phyloP scores from a whole-genome alignment of 345 rosid genomes.

The Eucalyptus marginata region DNA sequence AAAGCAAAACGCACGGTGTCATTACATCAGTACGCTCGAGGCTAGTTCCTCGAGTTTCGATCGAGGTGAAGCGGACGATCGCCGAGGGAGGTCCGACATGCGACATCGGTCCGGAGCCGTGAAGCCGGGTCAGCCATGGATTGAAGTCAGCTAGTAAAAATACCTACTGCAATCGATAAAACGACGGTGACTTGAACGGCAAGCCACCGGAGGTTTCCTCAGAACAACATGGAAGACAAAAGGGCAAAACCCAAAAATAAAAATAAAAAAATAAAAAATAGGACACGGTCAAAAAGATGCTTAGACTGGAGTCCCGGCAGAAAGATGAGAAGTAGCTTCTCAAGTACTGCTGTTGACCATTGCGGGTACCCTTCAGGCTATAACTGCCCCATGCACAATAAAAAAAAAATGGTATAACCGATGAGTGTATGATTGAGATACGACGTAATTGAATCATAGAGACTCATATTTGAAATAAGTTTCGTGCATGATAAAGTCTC shows the following conservation, averaged over 20 bases:
- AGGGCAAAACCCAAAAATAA: neutral
- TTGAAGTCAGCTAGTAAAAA: neutral
- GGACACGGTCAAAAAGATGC: neutral
- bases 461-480: neutral
- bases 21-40: neutral
- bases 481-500: no score
- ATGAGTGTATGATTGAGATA: neutral
- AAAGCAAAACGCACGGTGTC: neutral
- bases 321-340: neutral
- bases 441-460: no score
- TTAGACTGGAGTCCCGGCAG: neutral
- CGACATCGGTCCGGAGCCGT: neutral
- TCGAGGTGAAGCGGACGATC: neutral
- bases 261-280: fast-evolving
- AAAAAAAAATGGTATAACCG: no score
- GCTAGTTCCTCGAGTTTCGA: neutral
- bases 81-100: neutral
- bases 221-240: neutral
- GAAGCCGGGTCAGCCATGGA: neutral
- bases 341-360: neutral
- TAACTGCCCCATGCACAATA: neutral
- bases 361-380: neutral
- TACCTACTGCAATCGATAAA: neutral
- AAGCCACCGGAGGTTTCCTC: neutral
- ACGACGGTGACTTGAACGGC: neutral